A percentile compares a stretch with the other conserved stretches of the same genome.
Conservation (phyloP, 139 green algal species). For the Coccomyxa sp. region DNA sequence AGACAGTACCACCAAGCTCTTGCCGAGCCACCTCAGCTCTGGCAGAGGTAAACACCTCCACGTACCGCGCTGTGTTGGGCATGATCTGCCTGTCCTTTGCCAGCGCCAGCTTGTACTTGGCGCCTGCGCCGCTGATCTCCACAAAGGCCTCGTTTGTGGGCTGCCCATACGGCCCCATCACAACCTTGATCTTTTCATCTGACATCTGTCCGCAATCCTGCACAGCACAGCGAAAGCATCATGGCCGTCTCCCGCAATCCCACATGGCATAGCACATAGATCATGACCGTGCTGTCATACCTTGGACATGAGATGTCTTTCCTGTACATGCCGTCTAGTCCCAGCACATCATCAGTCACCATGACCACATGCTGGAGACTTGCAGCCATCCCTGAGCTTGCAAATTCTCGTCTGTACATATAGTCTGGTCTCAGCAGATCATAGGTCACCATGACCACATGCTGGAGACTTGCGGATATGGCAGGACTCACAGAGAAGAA, state of each 20-base stretch:
- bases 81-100: conserved; percentile 33
- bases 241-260: too few species aligned
- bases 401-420: not conserved
- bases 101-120: conserved; percentile 39
- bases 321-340: too few species aligned
- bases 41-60: conserved; percentile 22
- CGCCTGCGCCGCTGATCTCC: conserved; percentile 18
- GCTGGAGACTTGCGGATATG: too few species aligned
- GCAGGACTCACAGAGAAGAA: conserved; percentile 34
- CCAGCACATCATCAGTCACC: too few species aligned
- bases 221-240: too few species aligned
- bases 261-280: too few species aligned
- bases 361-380: too few species aligned
- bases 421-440: too few species aligned
- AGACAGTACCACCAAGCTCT: not conserved
- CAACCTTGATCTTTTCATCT: conserved; percentile 34
- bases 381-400: too few species aligned
- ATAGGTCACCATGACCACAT: too few species aligned
- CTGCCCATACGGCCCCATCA: conserved; percentile 34
- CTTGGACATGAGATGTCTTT: too few species aligned
- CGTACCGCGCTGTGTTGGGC: conserved; percentile 9
- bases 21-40: conserved; percentile 19
- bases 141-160: conserved; percentile 45
- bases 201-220: conserved; percentile 26
- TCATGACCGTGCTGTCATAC: too few species aligned